Base-by-base conservation (phyloP, 192 early-diverging fungal genomes). In the Backusella parvicylindrica region DNA sequence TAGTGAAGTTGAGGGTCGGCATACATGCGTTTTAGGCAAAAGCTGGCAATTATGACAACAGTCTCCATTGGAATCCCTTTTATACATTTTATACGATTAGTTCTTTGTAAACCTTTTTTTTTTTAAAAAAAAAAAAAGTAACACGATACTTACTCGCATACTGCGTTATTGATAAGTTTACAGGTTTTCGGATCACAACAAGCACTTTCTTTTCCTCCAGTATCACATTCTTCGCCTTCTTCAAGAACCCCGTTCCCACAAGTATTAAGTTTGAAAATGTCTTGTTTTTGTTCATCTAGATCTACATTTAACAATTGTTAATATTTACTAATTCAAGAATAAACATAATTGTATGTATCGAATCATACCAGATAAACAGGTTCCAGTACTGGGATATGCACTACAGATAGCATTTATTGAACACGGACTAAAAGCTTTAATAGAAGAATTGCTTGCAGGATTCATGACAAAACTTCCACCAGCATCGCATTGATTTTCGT, bases 171-270 rank as follows among this genome's bases (percentile, higher is more conserved):
- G 69, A 91, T 94, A 32, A 95, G 84, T 76, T 89, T 93, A 84
- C 97, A 98, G 0, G 93, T 95, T 1, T 83, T 68, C 6, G 86
- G 87, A 77, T 94, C 86, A 76, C 97, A 98, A 82, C 97, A 98
- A n/a, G 89, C 85, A 71, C 94, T 93, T 68, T 90, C 87, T 36
- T 88, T 89, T 6, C 85, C 78, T 6, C 94, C 95, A 81, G 95
- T 95, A 75, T 98, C 97, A 81, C 97, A 98, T 68, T 98, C 90
- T 83, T 98, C 97, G 71, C 91, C 91, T 2, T 80, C 64, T 80
- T 98, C 97, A 77, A 89, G 89, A 72, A 98, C 88, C 0, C 97
- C 97, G 81, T 98, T 98, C 32, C 97, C 97, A 78, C 97, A 98
- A 41, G 35, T 23, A 13, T 68, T 26, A 21, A 68, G 66, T 35